A percentile compares a stretch with the other conserved stretches of the same genome.
Evolutionary conservation across 2,329 filamentous ascomycete genomes (phyloP).

Genomic region (Colletotrichum echinochloae): DNA sequence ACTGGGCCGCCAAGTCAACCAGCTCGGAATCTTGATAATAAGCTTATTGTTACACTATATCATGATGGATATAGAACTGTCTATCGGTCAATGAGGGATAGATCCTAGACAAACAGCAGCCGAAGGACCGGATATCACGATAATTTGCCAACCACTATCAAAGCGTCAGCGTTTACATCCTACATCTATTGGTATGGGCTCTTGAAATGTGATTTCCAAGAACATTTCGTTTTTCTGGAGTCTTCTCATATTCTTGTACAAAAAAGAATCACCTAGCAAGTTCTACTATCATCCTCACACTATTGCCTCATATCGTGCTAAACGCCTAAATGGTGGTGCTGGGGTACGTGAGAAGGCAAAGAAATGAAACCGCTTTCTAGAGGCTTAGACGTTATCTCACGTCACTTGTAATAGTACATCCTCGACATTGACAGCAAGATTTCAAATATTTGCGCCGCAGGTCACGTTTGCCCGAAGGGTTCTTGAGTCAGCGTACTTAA

Average conservation of each 20-base stretch:
- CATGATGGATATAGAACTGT: background rate
- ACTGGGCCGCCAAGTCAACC: background rate
- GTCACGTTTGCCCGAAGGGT: background rate
- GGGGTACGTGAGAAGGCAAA: too few relatives aligned
- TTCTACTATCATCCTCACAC: too few relatives aligned
- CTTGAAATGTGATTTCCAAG: background rate
- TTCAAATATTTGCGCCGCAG: background rate
- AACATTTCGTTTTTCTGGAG: background rate
- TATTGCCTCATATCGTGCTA: too few relatives aligned
- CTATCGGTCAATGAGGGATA: background rate
- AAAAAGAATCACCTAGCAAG: too few relatives aligned
- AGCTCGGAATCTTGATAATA: background rate
- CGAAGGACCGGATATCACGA: background rate
- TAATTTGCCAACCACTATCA: background rate
- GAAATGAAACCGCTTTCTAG: too few relatives aligned
- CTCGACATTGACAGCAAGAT: too few relatives aligned
- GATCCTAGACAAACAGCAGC: background rate
- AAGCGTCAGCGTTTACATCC: background rate
- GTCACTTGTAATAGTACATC: too few relatives aligned
- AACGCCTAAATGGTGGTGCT: too few relatives aligned
- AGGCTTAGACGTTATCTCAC: too few relatives aligned
- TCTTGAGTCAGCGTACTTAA: background rate
- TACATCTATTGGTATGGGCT: background rate
- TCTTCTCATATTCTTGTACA: background rate
- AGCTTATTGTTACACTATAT: background rate